Conservation (phyloP, 306 rosid species). For the Benincasa hispida region DNA sequence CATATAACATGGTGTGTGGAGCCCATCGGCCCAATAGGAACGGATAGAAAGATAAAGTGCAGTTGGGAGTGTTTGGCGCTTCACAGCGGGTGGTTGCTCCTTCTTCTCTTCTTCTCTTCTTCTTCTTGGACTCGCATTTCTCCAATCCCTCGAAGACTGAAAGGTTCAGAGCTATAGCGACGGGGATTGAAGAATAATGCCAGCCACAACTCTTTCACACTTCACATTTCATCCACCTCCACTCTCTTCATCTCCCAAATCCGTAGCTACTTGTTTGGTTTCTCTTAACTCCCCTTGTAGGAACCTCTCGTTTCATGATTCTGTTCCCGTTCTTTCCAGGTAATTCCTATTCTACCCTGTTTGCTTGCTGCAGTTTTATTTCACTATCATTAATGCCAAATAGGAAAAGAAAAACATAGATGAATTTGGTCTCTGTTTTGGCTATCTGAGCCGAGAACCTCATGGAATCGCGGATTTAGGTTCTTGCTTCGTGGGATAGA, state of each 20-base stretch:
- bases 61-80: neutral
- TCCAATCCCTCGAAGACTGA: neutral
- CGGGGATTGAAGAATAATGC: constrained; percentile 26
- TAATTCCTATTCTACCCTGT: neutral
- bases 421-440: neutral
- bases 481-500: neutral
- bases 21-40: neutral
- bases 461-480: neutral
- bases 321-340: constrained; percentile 23
- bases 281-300: constrained; percentile 20
- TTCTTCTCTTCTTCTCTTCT: neutral
- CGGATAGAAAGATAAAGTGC: neutral
- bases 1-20: too few species aligned
- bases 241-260: constrained; percentile 27
- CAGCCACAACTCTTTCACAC: constrained; percentile 32
- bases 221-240: constrained; percentile 23
- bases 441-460: neutral
- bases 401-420: neutral
- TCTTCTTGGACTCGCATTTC: neutral
- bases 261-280: constrained; percentile 17
- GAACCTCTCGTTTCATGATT: constrained; percentile 22
- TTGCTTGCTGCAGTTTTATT: neutral
- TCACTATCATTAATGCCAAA: neutral
- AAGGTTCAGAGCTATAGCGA: neutral
- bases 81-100: neutral